Base-by-base conservation (phyloP, 1,284 basidiomycete genomes). In the Tetrapyrgos nigripes region DNA sequence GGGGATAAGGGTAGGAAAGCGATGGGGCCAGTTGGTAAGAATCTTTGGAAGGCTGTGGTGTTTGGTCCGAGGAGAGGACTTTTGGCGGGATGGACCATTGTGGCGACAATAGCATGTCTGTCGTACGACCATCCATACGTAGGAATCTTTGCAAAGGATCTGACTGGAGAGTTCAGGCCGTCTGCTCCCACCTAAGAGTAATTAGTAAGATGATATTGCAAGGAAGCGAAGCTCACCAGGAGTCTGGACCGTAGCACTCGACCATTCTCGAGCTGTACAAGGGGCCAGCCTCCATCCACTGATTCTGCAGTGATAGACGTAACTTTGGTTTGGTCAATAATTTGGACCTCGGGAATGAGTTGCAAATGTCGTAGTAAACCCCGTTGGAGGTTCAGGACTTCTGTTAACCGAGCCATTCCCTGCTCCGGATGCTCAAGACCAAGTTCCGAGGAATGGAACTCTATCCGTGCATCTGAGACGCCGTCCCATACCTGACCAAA, bases 41-140 rank as follows among this genome's bases (percentile, higher is more conserved):
- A 99, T 26, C 97, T 83, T 75, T 99, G 97, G 75, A 93, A 98
- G 0, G 95, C 96, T 1, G 89, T 93, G 19, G 87, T 88, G 69
- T 93, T 94, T 1, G 87, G 84, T 4, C 73, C 74, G 64, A 87
- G 79, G 63, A 85, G 84, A 19, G 82, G 73, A 4, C 82, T 78
- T 64, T 85, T 80, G 4, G 89, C 83, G 10, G 81, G 72, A 72
- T 96, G 92, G 48, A 81, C 71, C 64, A 99, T 82, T 0, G 96
- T 98, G 0, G 92, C 95, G 17, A 99, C 97, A 37, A 99, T 84
- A 6, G 93, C 96, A 66, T 94, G 92, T 0, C 92, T 91, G 60
- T 93, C 84, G 75, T 99, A 99, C 1, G 89, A 83, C 91, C 96
- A 97, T 2, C 97, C 97, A 67, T 89, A 96, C 0, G 94, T 92